Base-by-base conservation (phyloP, 1,284 basidiomycete species). In the Ceratobasidium sp. region DNA sequence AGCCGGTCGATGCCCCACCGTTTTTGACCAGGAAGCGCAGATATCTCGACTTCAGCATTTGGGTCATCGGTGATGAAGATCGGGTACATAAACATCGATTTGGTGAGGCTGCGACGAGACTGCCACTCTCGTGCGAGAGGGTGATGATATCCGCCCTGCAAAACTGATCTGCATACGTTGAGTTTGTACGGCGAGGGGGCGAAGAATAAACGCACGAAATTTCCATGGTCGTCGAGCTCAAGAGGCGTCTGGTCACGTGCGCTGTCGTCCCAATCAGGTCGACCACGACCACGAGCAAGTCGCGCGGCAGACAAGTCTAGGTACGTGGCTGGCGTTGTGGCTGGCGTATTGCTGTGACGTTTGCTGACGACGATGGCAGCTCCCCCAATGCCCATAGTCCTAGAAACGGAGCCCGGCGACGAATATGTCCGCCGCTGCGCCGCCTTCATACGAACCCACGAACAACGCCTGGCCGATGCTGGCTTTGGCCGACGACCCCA, bases 31-130 rank as follows among this genome's bases (percentile, higher is more conserved):
- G 96, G 96, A 8, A 98, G 86, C 31, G 89, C 87, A 0, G 87
- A 80, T 77, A 98, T 96, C 74, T 89, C 87, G 75, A 92, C 89
- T 81, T 90, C 89, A 11, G 94, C 93, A 73, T 96, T 88, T 0
- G 94, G 91, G 77, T 97, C 94, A 82, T 98, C 96, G 22, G 95
- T 95, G 80, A 98, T 93, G 83, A 98, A 98, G 80, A 98, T 96
- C 11, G 96, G 96, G 83, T 98, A 98, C 93, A 98, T 98, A 83
- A 98, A 87, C 96, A 97, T 97, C 75, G 89, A 89, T 83, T 96
- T 97, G 45, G 91, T 92, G 79, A 97, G 88, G 73, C 87, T 87
- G 74, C 91, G 88, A 74, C 89, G 87, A 57, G 88, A 87, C 84
- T 98, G 96, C 89, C 93, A 96, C 84, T 89, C 88, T 53, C 96